Conservation (phyloP, 106 monocot species). For the Narthecium ossifragum region DNA sequence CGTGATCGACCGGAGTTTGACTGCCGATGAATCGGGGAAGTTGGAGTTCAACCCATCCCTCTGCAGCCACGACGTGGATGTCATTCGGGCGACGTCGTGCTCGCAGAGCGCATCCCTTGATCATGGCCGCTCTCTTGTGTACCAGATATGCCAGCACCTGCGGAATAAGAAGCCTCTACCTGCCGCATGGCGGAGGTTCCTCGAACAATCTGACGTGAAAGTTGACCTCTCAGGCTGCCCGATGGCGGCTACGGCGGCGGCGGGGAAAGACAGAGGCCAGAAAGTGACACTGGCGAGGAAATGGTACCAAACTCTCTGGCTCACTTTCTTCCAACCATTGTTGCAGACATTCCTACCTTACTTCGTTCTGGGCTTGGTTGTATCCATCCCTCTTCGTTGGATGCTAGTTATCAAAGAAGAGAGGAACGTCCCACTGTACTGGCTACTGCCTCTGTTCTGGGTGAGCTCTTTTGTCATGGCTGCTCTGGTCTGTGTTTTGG, state of each 20-base stretch:
- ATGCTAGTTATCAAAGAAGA: constrained; percentile 8
- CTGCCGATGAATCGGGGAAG: constrained; percentile 28
- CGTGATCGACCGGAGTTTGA: constrained; percentile 19
- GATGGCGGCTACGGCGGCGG: constrained; percentile 9
- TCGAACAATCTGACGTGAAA: constrained; percentile 43
- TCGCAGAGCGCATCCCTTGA: constrained; percentile 43
- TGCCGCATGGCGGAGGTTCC: constrained; percentile 29
- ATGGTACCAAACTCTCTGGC: constrained; percentile 36
- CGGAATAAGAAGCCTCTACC: constrained; percentile 37
- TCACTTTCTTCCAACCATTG: constrained; percentile 27
- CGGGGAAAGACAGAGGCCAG: neutral
- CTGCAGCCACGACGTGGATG: constrained; percentile 30
- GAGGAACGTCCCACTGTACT: constrained; percentile 10
- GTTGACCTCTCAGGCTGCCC: constrained; percentile 39
- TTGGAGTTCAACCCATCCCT: constrained; percentile 48
- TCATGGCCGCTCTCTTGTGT: constrained; percentile 45
- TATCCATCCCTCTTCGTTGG: constrained; percentile 19
- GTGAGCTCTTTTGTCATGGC: constrained; percentile 27
- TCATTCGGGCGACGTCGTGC: constrained; percentile 35
- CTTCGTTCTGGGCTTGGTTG: constrained; percentile 19
- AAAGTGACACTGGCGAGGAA: constrained; percentile 24
- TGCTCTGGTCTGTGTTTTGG: constrained; percentile 9
- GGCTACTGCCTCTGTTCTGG: constrained; percentile 33
- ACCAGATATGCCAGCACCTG: constrained; percentile 46
- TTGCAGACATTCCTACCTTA: constrained; percentile 42